Base-by-base conservation (phyloP, 768 basidiomycete species). In the Mycena polygramma region DNA sequence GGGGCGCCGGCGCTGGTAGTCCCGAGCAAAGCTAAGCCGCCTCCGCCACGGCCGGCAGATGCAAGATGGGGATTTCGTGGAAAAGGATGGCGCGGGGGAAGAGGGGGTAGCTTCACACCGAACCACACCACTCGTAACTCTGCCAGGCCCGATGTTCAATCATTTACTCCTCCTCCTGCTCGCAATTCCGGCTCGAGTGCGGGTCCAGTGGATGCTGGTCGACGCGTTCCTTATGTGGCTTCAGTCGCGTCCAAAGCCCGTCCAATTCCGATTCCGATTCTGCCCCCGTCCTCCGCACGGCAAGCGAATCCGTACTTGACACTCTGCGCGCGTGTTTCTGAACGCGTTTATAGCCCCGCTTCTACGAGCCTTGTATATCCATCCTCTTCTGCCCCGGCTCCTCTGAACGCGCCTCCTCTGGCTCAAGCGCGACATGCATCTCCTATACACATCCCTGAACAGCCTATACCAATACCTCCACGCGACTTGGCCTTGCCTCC, bases 401-500 rank as follows among this genome's bases (percentile, higher is more conserved):
- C 41, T 30, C 22, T 10, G 10, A 39, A 48, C 58, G 4, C 57
- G 15, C 41, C 57, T 24, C 13, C 57, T 58, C 20, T 24, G 13
- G 58, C 20, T n/a, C 58, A 26, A 35, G 13, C 63, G 43, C 43
- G 20, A 30, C 24, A 36, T 26, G 8, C 10, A 13, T 39, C 55
- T 55, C 10, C 53, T 26, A 17, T 37, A 15, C 51, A 22, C 43
- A 55, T 8, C 35, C 26, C 64, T 66, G 24, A 14, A 24, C 49
- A 53, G 46, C 35, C 19, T 22, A 19, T 22, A 49, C 49, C 20
- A 14, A 19, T 24, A 49, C 49, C 10, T 14, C 30, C 51, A 5
- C 68, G 68, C 48, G 52, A 24, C 19, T 37, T n/a, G 46, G 24
- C n/a, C 51, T 70, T 63, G 17, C 69, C 69, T 19, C 69, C 69